Evolutionary conservation across 768 basidiomycete genomes (phyloP).

Genomic region (Holtermannia corniformis): DNA sequence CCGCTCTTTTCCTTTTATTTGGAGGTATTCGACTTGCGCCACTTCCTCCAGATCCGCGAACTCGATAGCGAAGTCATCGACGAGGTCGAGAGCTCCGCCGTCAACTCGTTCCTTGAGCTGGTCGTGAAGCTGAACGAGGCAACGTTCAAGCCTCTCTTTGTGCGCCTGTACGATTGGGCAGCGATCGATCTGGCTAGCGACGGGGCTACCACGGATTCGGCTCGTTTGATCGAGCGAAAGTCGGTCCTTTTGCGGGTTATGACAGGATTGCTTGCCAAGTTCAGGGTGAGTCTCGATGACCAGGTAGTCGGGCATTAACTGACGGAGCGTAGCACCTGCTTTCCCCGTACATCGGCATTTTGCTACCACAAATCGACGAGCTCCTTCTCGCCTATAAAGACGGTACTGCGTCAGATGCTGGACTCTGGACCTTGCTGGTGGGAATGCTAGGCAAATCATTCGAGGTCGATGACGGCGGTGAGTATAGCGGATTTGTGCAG

Average conservation of each 20-base stretch:
- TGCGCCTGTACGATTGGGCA: slow-evolving; percentile 89
- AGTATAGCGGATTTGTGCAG: slow-evolving; percentile 24
- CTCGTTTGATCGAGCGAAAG: slow-evolving; percentile 47
- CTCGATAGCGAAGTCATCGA: slow-evolving; percentile 24
- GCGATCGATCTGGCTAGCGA: slow-evolving; percentile 48
- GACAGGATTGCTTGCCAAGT: slow-evolving; percentile 65
- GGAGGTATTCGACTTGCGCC: slow-evolving; percentile 58
- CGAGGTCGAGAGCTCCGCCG: slow-evolving; percentile 43
- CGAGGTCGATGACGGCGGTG: slow-evolving; percentile 69
- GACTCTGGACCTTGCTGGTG: slow-evolving; percentile 59
- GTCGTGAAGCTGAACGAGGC: slow-evolving; percentile 88
- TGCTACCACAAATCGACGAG: slow-evolving; percentile 59
- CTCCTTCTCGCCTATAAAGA: slow-evolving; percentile 50
- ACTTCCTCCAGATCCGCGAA: slow-evolving; percentile 25
- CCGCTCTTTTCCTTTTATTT: slow-evolving; percentile 67
- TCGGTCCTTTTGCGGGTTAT: slow-evolving; percentile 69
- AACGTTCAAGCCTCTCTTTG: slow-evolving; percentile 82
- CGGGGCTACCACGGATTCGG: slow-evolving; percentile 35
- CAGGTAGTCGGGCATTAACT: not conserved
- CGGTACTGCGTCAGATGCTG: slow-evolving; percentile 38
- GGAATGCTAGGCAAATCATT: slow-evolving; percentile 60
- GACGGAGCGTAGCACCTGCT: slow-evolving; percentile 56
- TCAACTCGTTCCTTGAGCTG: slow-evolving; percentile 73
- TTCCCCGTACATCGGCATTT: slow-evolving; percentile 78
- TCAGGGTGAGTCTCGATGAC: slow-evolving; percentile 55